Evolutionary conservation across 2,329 filamentous ascomycete species (phyloP), one percentile per base, ranked within the genome.

Genomic region (Neoarthrinium moseri): DNA sequence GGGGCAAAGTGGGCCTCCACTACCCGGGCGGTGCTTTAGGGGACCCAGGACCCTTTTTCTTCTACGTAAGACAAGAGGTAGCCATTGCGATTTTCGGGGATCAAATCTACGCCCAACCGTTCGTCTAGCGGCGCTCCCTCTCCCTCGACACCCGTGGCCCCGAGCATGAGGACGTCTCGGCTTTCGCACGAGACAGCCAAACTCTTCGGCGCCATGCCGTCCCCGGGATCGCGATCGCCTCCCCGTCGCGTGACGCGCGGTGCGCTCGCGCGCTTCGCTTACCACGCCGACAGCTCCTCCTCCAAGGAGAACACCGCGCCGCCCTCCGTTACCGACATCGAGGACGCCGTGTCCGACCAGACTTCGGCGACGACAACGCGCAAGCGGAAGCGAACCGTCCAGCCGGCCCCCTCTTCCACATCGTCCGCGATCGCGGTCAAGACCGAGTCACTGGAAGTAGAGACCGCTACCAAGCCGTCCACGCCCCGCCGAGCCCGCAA

Each of bases 231-330:
- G 36, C 54, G 41, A 5, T 54, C 58, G 36, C 54, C 57, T 42
- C 56, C 55, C 32, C 57, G 58, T n/a, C 61, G 60, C 11, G 61
- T 61, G 46, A 64, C 61, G 7, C 51, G 61, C 24, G 56, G 56
- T 24, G 58, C 61, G 13, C 59, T 64, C 13, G 57, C 60, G n/a
- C 60, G 59, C 18, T 64, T 64, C 45, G 54, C 59, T 5, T 58
- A 58, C 26, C 52, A 43, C 47, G 50, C 52, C 33, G 44, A 38
- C 15, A 32, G 29, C 26, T 35, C 35, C 13, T 22, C 48, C 32
- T 41, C 13, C 21, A 50, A 48, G 34, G 45, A 54, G 24, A 49
- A 46, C 24, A 45, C 37, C 8, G n/a, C 23, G n/a, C 13, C 40
- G 45, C 40, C 47, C 18, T 24, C 34, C n/a, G 35, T 43, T 21